These are phyloP conservation scores for Guadua angustifolia DNA, from an alignment of 176 grass and related monocot species.

Conservation along the genomic window DNA sequence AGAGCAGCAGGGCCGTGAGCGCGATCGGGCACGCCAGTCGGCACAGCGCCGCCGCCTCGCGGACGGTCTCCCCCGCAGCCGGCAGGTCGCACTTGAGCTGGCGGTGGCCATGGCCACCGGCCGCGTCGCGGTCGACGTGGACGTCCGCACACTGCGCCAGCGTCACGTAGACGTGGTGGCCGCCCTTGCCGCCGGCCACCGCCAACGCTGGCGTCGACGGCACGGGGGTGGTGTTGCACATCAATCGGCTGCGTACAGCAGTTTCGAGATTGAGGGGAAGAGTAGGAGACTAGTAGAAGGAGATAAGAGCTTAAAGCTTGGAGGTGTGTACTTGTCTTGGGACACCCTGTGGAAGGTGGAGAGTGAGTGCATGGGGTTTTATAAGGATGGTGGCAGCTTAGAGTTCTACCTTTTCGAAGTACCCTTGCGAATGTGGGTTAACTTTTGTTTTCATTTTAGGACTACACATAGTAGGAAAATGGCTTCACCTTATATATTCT, in stretches of 20 bases:
- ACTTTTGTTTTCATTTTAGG: not conserved
- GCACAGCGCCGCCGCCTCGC: slow-evolving; percentile 67
- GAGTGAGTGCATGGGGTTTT: slow-evolving; percentile 52
- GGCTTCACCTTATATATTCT: not conserved
- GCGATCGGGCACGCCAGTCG: slow-evolving; percentile 84
- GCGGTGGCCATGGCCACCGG: not conserved
- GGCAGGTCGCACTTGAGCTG: slow-evolving; percentile 19
- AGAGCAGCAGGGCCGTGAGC: slow-evolving; percentile 75
- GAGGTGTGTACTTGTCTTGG: slow-evolving; percentile 44
- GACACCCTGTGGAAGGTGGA: slow-evolving; percentile 33
- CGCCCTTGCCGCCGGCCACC: slow-evolving; percentile 17
- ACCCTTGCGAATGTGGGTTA: not conserved
- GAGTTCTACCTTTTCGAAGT: too few species aligned
- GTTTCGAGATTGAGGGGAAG: slow-evolving; percentile 23
- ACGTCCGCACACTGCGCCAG: slow-evolving; percentile 30
- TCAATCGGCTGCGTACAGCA: slow-evolving; percentile 21
- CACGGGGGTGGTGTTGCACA: slow-evolving; percentile 57
- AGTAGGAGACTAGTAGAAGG: slow-evolving; percentile 23
- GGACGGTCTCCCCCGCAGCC: slow-evolving; percentile 31
- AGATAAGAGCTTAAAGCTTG: slow-evolving; percentile 23
- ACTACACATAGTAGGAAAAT: not conserved
- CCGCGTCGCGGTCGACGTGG: not conserved
- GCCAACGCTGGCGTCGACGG: slow-evolving; percentile 17
- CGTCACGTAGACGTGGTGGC: slow-evolving; percentile 51
- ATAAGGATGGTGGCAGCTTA: slow-evolving; percentile 42